A percentile compares a stretch with the other conserved stretches of the same genome.
Evolutionary conservation across 371 early-diverging fungal genomes (phyloP).

Genomic region (Mortierella sp.): DNA sequence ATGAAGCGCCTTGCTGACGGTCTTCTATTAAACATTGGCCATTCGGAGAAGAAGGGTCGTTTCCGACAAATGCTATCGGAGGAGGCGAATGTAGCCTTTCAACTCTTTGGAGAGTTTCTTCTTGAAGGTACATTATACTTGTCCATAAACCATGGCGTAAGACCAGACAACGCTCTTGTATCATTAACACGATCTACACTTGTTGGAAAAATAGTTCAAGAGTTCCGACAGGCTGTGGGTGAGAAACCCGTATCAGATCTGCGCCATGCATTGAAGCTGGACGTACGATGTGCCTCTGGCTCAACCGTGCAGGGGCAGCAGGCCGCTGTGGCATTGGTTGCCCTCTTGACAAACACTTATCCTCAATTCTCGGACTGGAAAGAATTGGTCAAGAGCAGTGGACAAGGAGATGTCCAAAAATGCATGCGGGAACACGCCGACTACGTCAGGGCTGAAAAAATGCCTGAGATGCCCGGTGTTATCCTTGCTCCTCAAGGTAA

Average conservation of each 20-base stretch:
- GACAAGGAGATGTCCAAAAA: slow-evolving; percentile 79
- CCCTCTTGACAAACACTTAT: slow-evolving; percentile 70
- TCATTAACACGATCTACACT: slow-evolving; percentile 1
- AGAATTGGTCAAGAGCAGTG: slow-evolving; percentile 86
- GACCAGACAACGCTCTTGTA: background rate
- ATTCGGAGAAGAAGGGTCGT: slow-evolving; percentile 71
- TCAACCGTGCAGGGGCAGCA: slow-evolving; percentile 78
- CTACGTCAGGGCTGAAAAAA: slow-evolving; percentile 56
- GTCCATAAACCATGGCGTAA: background rate
- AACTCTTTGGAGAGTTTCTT: slow-evolving; percentile 94
- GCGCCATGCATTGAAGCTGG: slow-evolving; percentile 81
- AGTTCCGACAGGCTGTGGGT: slow-evolving; percentile 85
- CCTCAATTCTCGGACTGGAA: slow-evolving; percentile 90
- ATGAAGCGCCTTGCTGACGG: slow-evolving; percentile 91
- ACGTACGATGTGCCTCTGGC: slow-evolving; percentile 83
- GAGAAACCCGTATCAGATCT: slow-evolving; percentile 82
- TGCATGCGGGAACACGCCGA: slow-evolving; percentile 66
- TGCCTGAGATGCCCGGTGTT: slow-evolving; percentile 63
- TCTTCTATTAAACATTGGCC: slow-evolving; percentile 82
- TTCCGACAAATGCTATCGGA: slow-evolving; percentile 73
- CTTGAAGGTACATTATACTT: slow-evolving; percentile 72
- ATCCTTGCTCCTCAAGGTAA: slow-evolving; percentile 71
- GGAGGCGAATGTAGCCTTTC: slow-evolving; percentile 90
- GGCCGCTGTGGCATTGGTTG: slow-evolving; percentile 80
- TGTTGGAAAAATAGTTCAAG: slow-evolving; percentile 55